Percentiles rank a stretch among this genome's conserved stretches.
Conservation (phyloP, 176 grass and related monocot genomes). For the Musa itinerans region DNA sequence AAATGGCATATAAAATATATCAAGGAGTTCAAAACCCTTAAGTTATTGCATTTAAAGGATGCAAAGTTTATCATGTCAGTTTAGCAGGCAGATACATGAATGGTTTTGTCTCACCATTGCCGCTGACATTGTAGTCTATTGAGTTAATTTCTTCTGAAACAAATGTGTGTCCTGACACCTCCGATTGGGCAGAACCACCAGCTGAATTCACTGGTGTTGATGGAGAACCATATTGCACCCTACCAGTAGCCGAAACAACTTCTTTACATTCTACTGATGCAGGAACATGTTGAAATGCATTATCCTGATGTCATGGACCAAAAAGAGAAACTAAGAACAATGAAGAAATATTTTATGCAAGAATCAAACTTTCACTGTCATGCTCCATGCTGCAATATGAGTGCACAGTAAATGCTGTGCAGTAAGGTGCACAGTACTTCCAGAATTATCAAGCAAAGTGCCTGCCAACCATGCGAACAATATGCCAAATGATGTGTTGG, state of each 20-base stretch:
- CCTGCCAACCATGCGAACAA: no score
- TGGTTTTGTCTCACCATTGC: conserved; percentile 39
- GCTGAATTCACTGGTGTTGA: conserved; percentile 40
- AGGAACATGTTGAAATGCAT: conserved; percentile 11
- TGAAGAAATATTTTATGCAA: background rate
- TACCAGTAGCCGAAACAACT: conserved; percentile 23
- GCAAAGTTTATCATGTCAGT: background rate
- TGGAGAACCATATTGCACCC: conserved; percentile 42
- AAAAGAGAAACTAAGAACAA: background rate
- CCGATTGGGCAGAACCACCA: conserved; percentile 52
- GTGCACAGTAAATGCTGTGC: no score
- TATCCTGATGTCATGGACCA: background rate
- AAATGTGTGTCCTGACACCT: conserved; percentile 33
- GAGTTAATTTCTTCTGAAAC: conserved; percentile 69
- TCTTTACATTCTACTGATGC: conserved; percentile 35
- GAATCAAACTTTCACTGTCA: background rate
- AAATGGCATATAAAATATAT: background rate
- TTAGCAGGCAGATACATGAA: background rate
- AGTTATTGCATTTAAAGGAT: background rate
- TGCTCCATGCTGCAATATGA: background rate
- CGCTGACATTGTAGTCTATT: conserved; percentile 29
- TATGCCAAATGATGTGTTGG: no score
- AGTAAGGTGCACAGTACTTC: no score
- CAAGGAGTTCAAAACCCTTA: background rate
- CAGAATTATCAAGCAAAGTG: no score